Evolutionary conservation across 768 basidiomycete genomes (phyloP).

Genomic region (Leucocoprinus leucothites): DNA sequence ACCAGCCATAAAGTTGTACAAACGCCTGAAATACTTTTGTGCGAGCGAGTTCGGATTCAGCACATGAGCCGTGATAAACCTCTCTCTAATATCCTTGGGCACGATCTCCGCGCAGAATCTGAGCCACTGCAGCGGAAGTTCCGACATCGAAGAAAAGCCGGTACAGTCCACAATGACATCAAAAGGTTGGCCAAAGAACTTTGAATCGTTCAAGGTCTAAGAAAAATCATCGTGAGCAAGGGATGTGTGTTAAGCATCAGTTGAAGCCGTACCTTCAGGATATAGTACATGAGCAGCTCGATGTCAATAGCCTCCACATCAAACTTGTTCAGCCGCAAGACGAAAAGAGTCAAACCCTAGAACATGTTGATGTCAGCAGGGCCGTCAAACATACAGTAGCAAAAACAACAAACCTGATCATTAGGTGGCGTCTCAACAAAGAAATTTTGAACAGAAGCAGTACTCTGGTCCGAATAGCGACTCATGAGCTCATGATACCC

Average conservation of each 20-base stretch:
- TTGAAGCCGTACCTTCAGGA: conserved; percentile 54
- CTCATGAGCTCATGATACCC: conserved; percentile 69
- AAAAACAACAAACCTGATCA: conserved; percentile 36
- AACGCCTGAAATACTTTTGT: conserved; percentile 69
- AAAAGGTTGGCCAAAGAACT: conserved; percentile 47
- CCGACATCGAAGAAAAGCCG: conserved; percentile 67
- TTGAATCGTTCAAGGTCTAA: conserved; percentile 35
- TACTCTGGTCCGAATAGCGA: conserved; percentile 58
- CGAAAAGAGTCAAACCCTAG: conserved; percentile 52
- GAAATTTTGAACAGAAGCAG: conserved; percentile 59
- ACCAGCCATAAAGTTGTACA: conserved; percentile 71
- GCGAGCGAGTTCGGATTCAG: conserved; percentile 72
- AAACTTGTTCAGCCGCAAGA: conserved; percentile 63
- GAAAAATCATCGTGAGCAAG: not conserved
- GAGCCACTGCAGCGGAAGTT: conserved; percentile 79
- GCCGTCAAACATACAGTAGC: no score
- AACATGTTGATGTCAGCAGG: no score
- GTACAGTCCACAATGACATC: conserved; percentile 85
- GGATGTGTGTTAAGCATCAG: conserved; percentile 10
- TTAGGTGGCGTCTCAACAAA: conserved; percentile 51
- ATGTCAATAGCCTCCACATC: conserved; percentile 80
- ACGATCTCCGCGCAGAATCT: conserved; percentile 75
- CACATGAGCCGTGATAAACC: conserved; percentile 62
- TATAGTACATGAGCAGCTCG: conserved; percentile 73
- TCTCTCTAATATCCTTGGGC: conserved; percentile 62